Evolutionary conservation across 176 grass and related monocot genomes (phyloP).

Genomic region (Cymbopogon citratus): DNA sequence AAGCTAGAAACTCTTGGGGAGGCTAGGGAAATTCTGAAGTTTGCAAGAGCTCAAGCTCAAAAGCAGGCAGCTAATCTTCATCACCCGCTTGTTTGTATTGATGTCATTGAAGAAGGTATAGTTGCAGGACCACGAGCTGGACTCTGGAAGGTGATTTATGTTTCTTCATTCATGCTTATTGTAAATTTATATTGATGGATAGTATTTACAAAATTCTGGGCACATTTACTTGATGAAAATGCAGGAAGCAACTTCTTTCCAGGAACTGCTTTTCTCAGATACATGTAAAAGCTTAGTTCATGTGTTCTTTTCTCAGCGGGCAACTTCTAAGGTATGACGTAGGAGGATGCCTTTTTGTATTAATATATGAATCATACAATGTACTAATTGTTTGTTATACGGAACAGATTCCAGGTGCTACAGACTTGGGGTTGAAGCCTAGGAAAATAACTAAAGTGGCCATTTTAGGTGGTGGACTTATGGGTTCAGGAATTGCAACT

Average conservation of each 20-base stretch:
- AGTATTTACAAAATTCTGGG: constrained; percentile 4
- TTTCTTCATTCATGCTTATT: neutral
- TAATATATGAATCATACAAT: constrained; percentile 17
- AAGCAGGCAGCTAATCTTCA: constrained; percentile 37
- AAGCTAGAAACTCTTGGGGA: constrained; percentile 81
- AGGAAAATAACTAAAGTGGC: constrained; percentile 73
- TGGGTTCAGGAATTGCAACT: constrained; percentile 94
- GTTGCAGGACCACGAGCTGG: constrained; percentile 70
- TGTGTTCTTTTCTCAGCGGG: constrained; percentile 82
- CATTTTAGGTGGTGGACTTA: constrained; percentile 83
- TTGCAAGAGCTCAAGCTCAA: constrained; percentile 75
- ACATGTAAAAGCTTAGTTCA: constrained; percentile 90
- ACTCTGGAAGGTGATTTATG: constrained; percentile 64
- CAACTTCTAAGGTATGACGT: constrained; percentile 88
- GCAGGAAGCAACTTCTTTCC: constrained; percentile 78
- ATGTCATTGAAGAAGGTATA: constrained; percentile 91
- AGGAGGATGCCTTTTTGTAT: constrained; percentile 5
- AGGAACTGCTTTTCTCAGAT: constrained; percentile 73
- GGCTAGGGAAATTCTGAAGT: constrained; percentile 88
- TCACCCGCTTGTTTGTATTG: constrained; percentile 58
- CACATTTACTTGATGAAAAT: constrained; percentile 29
- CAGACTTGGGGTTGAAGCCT: constrained; percentile 68
- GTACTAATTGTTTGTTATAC: constrained; percentile 20
- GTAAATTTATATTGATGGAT: neutral
- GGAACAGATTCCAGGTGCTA: constrained; percentile 71